Evolutionary conservation across 225 moss, liverwort and hornwort genomes (phyloP).

Genomic region (Bryoerythrophyllum caledonicum): DNA sequence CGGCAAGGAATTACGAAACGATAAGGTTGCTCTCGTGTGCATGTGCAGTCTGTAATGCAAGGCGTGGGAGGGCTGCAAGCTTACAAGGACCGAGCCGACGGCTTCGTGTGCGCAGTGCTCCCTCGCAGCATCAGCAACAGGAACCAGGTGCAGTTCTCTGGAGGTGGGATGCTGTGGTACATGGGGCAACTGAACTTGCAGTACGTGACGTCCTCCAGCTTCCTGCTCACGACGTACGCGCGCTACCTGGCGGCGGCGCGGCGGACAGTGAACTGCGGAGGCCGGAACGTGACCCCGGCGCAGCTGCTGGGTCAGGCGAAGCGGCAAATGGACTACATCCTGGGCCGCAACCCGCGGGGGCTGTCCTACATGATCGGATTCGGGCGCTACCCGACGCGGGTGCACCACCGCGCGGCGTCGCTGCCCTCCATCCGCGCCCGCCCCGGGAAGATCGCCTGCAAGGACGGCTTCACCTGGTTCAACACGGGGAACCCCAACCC

Average conservation of each 20-base stretch:
- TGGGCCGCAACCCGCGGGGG: slow-evolving; percentile 66
- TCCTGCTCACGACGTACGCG: slow-evolving; percentile 34
- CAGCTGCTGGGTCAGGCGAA: slow-evolving; percentile 38
- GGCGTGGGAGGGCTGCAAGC: slow-evolving; percentile 41
- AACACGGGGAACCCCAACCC: slow-evolving; percentile 35
- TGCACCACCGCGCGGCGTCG: slow-evolving; percentile 77
- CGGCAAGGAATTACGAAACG: too few species aligned
- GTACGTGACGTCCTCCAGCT: slow-evolving; percentile 47
- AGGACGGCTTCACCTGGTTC: slow-evolving; percentile 44
- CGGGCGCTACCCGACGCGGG: slow-evolving; percentile 29
- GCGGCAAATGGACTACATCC: slow-evolving; percentile 75
- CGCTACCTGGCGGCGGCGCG: slow-evolving; percentile 27
- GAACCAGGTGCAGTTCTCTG: slow-evolving; percentile 38
- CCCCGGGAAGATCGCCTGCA: slow-evolving; percentile 40
- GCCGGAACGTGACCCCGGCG: slow-evolving; percentile 28
- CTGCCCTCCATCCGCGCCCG: slow-evolving; percentile 27
- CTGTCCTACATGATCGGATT: slow-evolving; percentile 89
- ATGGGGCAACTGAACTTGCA: slow-evolving; percentile 49
- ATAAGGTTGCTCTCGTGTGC: background rate
- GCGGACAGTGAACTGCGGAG: slow-evolving; percentile 41
- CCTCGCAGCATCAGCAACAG: slow-evolving; percentile 39
- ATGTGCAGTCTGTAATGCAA: slow-evolving; percentile 36
- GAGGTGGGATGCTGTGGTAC: slow-evolving; percentile 34
- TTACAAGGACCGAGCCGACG: slow-evolving; percentile 46
- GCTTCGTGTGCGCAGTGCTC: slow-evolving; percentile 39